Evolutionary conservation across 2,329 filamentous ascomycete genomes (phyloP).

Genomic region (Sporothrix sp.): DNA sequence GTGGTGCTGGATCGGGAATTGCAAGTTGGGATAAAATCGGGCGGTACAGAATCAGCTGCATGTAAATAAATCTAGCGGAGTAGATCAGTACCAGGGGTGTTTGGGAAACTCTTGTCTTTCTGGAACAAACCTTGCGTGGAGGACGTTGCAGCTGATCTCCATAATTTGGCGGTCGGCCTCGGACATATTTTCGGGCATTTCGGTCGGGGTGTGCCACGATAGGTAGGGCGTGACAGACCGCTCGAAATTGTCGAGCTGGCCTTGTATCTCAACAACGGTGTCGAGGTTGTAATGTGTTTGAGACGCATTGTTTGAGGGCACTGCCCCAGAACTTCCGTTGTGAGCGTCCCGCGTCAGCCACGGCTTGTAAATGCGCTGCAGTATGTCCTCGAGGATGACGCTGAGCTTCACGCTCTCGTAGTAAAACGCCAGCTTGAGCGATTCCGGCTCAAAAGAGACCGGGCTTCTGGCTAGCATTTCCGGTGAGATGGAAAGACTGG

Average conservation of each 20-base stretch:
- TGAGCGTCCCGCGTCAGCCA: slow-evolving; percentile 10
- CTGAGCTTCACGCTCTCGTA: slow-evolving; percentile 10
- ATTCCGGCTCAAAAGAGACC: neutral
- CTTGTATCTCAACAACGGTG: slow-evolving; percentile 11
- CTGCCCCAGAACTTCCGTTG: neutral
- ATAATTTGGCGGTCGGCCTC: neutral
- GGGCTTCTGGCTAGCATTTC: neutral
- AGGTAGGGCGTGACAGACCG: slow-evolving; percentile 7
- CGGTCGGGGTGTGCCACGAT: slow-evolving; percentile 6
- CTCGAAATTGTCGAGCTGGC: slow-evolving; percentile 11
- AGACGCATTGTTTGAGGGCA: neutral
- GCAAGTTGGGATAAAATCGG: slow-evolving; percentile 9
- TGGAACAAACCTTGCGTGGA: neutral
- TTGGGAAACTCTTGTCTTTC: no score
- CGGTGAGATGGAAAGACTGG: slow-evolving; percentile 9
- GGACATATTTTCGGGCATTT: neutral
- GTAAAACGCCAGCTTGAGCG: slow-evolving; percentile 7
- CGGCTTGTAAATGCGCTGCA: slow-evolving; percentile 14
- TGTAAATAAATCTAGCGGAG: slow-evolving; percentile 3
- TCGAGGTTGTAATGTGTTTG: slow-evolving; percentile 12
- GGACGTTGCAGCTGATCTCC: slow-evolving; percentile 9
- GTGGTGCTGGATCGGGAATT: neutral
- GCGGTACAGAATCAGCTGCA: slow-evolving; percentile 12
- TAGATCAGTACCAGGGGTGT: no score
- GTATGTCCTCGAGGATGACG: slow-evolving; percentile 12